Evolutionary conservation across 139 green algal genomes (phyloP), one percentile per base, ranked within the genome.

Genomic region (Pleodorina starrii): DNA sequence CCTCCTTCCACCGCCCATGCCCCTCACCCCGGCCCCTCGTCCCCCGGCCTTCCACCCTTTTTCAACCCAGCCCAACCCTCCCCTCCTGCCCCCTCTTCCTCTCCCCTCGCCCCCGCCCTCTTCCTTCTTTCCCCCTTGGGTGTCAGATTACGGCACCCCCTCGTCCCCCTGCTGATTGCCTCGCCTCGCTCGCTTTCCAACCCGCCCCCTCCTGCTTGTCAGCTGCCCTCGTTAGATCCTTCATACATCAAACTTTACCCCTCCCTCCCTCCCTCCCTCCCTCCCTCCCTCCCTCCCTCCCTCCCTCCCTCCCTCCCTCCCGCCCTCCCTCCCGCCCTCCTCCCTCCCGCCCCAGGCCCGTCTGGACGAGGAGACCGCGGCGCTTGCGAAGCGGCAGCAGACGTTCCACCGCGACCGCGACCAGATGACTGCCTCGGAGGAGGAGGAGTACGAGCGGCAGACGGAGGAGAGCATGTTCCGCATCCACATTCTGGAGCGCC

Each of bases 401-500:
- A 95, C 94, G 69, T 97, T 96, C 92, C 91, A 96, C 74, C 93
- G 96, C 44, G 96, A 98, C 90, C 92, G 95, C 32, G 96, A 97
- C 73, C 90, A 95, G 86, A 95, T 98, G 90, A 94, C 88, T 14
- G 89, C 89, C 17, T 93, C 93, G 59, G 95, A 98, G 77, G 96
- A 98, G 90, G 95, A 97, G 90, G 94, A 97, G 91, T 96, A 97
- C 76, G 96, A 98, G 91, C 87, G 91, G 48, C 92, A 91, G n/a
- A 94, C 91, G 44, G 95, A 97, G 84, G 94, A 97, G 90, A 90
- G 78, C 85, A 90, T 91, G 84, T 93, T 93, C 88, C 87, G 92
- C 19, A 95, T 96, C 35, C 93, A 96, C 90, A 97, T 98, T 68
- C 88, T 97, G 57, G 94, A 98, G 92, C 94, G 96, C 89, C 90